Evolutionary conservation across 345 rosid genomes (phyloP).

Genomic region (Lumnitzera racemosa): DNA sequence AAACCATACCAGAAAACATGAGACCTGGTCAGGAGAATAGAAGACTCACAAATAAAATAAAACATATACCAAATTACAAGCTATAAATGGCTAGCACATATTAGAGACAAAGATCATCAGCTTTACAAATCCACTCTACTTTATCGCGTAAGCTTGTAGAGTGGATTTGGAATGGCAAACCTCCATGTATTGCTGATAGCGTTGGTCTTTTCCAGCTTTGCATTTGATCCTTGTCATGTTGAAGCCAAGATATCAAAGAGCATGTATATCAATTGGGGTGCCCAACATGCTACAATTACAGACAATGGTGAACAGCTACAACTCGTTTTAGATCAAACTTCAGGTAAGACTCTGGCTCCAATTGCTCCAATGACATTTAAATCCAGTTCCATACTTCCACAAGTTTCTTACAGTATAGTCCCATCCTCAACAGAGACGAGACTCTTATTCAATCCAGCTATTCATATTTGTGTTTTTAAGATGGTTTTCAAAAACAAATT

Average conservation of each 20-base stretch:
- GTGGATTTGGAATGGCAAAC: slow-evolving; percentile 30
- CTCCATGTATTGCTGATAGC: slow-evolving; percentile 15
- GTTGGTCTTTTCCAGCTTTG: slow-evolving; percentile 22
- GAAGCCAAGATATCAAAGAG: slow-evolving; percentile 41
- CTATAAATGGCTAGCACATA: slow-evolving; percentile 11
- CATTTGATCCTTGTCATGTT: slow-evolving; percentile 27
- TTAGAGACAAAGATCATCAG: slow-evolving; percentile 12
- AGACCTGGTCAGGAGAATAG: too few relatives aligned
- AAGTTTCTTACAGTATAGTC: too few relatives aligned
- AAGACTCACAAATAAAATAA: too few relatives aligned
- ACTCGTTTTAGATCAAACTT: slow-evolving; percentile 52
- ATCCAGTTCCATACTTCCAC: neutral
- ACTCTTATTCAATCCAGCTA: too few relatives aligned
- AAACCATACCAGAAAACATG: too few relatives aligned
- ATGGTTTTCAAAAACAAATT: too few relatives aligned
- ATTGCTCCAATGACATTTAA: neutral
- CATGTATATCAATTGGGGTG: slow-evolving; percentile 61
- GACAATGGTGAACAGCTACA: slow-evolving; percentile 35
- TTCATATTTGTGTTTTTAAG: too few relatives aligned
- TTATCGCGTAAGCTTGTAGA: neutral
- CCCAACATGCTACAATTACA: slow-evolving; percentile 23
- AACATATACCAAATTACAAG: neutral
- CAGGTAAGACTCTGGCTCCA: slow-evolving; percentile 25
- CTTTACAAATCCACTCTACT: slow-evolving; percentile 8
- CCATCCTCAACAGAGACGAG: too few relatives aligned